Conservation (phyloP, 306 rosid genomes). For the Acacia melanoxylon region DNA sequence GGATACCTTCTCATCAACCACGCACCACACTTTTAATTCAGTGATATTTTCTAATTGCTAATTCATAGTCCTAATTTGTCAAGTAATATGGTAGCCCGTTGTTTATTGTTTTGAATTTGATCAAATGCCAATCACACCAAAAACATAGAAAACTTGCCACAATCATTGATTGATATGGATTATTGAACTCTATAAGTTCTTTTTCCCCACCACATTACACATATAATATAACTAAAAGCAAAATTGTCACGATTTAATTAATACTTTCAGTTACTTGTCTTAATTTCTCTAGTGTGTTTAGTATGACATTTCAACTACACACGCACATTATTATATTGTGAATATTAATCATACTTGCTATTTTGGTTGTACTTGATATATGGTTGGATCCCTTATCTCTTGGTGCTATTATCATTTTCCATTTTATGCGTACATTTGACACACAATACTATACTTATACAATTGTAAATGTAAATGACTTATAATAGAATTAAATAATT, state of each 20-base stretch:
- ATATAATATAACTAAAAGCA: neutral
- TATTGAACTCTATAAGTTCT: neutral
- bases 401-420: conserved; percentile 18
- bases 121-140: neutral
- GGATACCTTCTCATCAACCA: neutral
- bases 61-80: neutral
- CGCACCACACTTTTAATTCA: neutral
- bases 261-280: neutral
- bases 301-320: neutral
- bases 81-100: neutral
- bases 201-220: no score
- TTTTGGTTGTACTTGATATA: neutral
- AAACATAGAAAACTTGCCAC: neutral
- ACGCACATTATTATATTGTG: neutral
- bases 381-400: neutral
- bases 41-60: neutral
- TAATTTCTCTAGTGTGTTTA: neutral
- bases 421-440: conserved; percentile 20
- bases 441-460: neutral
- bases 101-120: neutral
- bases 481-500: neutral
- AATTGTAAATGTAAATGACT: neutral
- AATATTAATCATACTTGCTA: neutral
- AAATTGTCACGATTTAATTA: no score
- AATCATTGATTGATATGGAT: neutral